phyloP scores from a whole-genome alignment of 768 basidiomycete genomes.

The Flagelloscypha sp. region DNA sequence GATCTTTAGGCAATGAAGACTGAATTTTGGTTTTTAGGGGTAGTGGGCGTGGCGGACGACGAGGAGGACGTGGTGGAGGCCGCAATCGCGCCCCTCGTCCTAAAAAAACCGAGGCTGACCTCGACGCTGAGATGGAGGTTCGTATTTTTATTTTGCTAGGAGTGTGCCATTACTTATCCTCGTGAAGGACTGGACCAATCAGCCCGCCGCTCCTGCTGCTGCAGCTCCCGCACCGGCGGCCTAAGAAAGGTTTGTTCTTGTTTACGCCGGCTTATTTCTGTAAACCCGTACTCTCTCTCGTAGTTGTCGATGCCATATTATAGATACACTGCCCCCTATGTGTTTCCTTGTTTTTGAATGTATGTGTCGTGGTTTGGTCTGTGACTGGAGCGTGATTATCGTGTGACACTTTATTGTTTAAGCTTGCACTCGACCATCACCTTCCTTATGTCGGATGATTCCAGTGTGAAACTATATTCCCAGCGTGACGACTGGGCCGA shows the following conservation, averaged over 20 bases:
- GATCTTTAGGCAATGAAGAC: slow-evolving; percentile 2
- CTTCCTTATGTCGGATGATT: no score
- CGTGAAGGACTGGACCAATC: slow-evolving; percentile 6
- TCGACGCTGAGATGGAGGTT: slow-evolving; percentile 99
- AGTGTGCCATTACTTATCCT: not conserved
- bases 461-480: slow-evolving; percentile 53
- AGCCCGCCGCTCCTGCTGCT: slow-evolving; percentile 1
- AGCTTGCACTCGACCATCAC: no score
- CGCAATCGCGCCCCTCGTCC: slow-evolving; percentile 48
- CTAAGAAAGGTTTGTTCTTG: slow-evolving; percentile 9
- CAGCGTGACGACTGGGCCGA: slow-evolving; percentile 74
- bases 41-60: slow-evolving; percentile 25
- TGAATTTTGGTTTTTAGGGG: slow-evolving; percentile 17
- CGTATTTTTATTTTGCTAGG: slow-evolving; percentile 13
- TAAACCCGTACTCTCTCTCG: no score
- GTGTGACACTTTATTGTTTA: no score
- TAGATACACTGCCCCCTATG: no score
- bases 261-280: no score
- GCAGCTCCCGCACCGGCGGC: slow-evolving; percentile 3
- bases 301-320: no score
- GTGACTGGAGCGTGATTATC: no score
- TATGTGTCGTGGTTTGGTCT: no score
- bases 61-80: slow-evolving; percentile 38
- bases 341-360: no score
- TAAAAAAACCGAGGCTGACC: slow-evolving; percentile 76